Base-by-base conservation (phyloP, 495 filamentous ascomycete species). In the Aspergillus conjunctus region DNA sequence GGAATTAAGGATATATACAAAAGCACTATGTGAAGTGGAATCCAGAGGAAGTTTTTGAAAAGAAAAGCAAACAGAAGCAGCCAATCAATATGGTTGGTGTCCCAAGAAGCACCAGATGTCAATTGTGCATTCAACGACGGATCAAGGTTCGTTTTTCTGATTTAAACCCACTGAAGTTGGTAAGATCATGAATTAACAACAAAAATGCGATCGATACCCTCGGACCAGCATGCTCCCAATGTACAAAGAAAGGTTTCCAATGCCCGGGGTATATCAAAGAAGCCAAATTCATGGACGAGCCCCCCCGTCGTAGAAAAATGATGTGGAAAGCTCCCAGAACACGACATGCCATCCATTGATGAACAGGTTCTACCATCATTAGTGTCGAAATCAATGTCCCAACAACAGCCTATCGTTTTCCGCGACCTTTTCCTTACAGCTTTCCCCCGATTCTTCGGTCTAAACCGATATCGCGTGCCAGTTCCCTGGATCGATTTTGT, bases 71-170 rank as follows among this genome's bases (percentile, higher is more conserved):
- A 41, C 37, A 11, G 37, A 41, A 7, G 10, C 20, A 7, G 10
- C 20, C 6, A 11, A 10, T 21, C 58, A 53, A 53, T 39, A 76
- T 76, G 76, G 76, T 79, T 37, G 76, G 74, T 39, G 73, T 76
- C 22, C 75, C 76, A 10, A 68, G 76, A 37, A 77, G 75, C 61
- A 71, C 65, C 64, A 75, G 76, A 56, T 79, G 75, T 64, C 67
- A 65, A 45, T 71, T 64, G n/a, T 75, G 71, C 60, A 65, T 73
- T 22, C 52, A 69, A 15, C 66, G 71, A 18, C 67, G 69, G n/a
- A 68, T 75, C 34, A 69, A 65, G 59, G 67, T 69, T 55, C 14
- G 60, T 41, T 31, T 21, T 20, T 39, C 9, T 44, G 7, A 14
- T 15, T 3, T 4, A 39, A 34, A 21, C 12, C 22, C 43, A 44